Conservation (phyloP, 2,329 filamentous ascomycete genomes). For the Alternaria longipes region DNA sequence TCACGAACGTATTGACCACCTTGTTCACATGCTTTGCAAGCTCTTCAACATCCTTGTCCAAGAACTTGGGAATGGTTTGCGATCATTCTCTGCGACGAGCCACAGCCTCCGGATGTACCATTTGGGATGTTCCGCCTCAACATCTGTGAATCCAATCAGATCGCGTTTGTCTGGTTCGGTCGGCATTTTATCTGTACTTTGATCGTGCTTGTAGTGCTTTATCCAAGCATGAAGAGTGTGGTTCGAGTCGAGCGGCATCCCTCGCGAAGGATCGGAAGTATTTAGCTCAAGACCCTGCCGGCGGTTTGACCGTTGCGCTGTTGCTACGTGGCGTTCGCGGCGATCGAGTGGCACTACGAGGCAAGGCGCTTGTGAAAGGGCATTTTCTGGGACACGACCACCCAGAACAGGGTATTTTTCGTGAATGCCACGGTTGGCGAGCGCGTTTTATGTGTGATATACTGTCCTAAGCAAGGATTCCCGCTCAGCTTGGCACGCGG, state of each 20-base stretch:
- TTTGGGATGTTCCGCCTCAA: not conserved
- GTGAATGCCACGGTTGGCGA: too few relatives aligned
- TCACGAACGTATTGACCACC: constrained; percentile 1
- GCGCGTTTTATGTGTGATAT: too few relatives aligned
- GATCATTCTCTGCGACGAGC: not conserved
- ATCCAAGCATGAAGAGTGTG: not conserved
- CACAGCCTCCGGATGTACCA: not conserved
- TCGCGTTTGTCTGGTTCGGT: not conserved
- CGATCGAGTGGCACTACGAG: too few relatives aligned
- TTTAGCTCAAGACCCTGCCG: too few relatives aligned
- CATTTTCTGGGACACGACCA: too few relatives aligned
- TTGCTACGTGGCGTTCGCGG: too few relatives aligned
- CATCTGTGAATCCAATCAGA: not conserved
- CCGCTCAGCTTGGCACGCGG: too few relatives aligned
- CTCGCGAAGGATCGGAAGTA: not conserved
- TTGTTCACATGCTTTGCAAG: not conserved
- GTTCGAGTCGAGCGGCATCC: not conserved
- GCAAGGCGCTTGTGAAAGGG: too few relatives aligned
- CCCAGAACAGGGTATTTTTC: too few relatives aligned
- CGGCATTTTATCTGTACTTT: not conserved
- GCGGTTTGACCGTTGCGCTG: too few relatives aligned
- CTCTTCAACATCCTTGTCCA: not conserved
- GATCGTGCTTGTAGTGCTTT: not conserved
- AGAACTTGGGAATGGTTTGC: not conserved
- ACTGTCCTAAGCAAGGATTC: too few relatives aligned